phyloP scores from a whole-genome alignment of 768 basidiomycete genomes.

The Xerocomus spinulosus region DNA sequence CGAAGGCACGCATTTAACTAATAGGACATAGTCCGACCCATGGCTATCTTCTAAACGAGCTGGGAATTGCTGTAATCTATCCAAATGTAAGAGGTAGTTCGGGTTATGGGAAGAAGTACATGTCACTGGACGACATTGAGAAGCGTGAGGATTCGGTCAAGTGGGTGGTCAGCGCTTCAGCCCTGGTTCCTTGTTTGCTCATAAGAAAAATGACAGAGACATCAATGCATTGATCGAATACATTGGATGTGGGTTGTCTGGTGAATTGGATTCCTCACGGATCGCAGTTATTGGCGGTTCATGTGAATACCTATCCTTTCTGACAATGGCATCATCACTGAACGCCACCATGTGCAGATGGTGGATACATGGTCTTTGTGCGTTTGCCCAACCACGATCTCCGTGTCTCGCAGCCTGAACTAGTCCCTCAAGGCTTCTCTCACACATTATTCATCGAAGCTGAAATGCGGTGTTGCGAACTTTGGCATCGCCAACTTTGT shows the following conservation, averaged over 20 bases:
- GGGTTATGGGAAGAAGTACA: slow-evolving; percentile 39
- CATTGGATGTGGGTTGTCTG: slow-evolving; percentile 29
- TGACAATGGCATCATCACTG: not conserved
- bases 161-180: slow-evolving; percentile 18
- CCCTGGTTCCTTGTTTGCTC: not conserved
- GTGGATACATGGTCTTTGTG: slow-evolving; percentile 40
- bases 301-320: slow-evolving; percentile 23
- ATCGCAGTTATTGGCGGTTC: slow-evolving; percentile 42
- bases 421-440: slow-evolving; percentile 32
- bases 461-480: slow-evolving; percentile 39
- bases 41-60: slow-evolving; percentile 40
- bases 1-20: not conserved
- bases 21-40: slow-evolving; percentile 29
- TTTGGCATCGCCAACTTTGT: slow-evolving; percentile 39
- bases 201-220: slow-evolving; percentile 25
- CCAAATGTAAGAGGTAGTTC: slow-evolving; percentile 42
- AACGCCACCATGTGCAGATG: slow-evolving; percentile 22
- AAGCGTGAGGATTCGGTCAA: slow-evolving; percentile 43
- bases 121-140: slow-evolving; percentile 37
- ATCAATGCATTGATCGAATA: slow-evolving; percentile 36
- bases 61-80: slow-evolving; percentile 38
- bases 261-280: slow-evolving; percentile 32
- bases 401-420: slow-evolving; percentile 1
- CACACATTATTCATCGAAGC: slow-evolving; percentile 38
- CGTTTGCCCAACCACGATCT: slow-evolving; percentile 5